A percentile compares a stretch with the other conserved stretches of the same genome.
These are phyloP conservation scores for Orbilia ellipsospora DNA, from an alignment of 2,329 filamentous ascomycete genomes.

Conservation along the genomic window DNA sequence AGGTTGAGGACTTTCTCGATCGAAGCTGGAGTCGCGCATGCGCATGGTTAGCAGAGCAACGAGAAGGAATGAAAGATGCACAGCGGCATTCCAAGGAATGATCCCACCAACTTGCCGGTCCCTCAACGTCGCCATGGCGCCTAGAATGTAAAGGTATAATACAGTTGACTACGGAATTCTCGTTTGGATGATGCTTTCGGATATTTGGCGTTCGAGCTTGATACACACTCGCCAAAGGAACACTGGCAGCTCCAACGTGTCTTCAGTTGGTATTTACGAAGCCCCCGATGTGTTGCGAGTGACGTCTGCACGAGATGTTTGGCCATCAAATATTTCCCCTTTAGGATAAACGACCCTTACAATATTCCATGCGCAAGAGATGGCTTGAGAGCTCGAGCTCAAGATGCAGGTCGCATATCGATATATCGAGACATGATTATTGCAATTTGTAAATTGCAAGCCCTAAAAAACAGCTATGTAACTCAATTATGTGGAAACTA, in stretches of 20 bases:
- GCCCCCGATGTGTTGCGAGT: slow-evolving; percentile 44
- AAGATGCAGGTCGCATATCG: too few species aligned
- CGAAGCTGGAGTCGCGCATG: slow-evolving; percentile 71
- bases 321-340: neutral
- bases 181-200: neutral
- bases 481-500: too few species aligned
- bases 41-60: slow-evolving; percentile 18
- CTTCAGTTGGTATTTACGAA: slow-evolving; percentile 44
- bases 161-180: neutral
- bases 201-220: neutral
- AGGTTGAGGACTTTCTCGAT: slow-evolving; percentile 96
- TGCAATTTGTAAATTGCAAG: too few species aligned
- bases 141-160: slow-evolving; percentile 5
- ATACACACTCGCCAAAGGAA: slow-evolving; percentile 11
- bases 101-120: slow-evolving; percentile 56
- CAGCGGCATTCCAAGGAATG: slow-evolving; percentile 28
- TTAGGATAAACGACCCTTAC: neutral
- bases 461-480: too few species aligned
- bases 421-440: too few species aligned
- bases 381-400: too few species aligned
- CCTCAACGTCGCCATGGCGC: slow-evolving; percentile 48
- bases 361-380: too few species aligned
- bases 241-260: slow-evolving; percentile 45
- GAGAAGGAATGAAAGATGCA: neutral
- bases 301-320: slow-evolving; percentile 34